These are phyloP conservation scores for Aspergillus sp. DNA, from an alignment of 2,329 filamentous ascomycete genomes.

Conservation along the genomic window DNA sequence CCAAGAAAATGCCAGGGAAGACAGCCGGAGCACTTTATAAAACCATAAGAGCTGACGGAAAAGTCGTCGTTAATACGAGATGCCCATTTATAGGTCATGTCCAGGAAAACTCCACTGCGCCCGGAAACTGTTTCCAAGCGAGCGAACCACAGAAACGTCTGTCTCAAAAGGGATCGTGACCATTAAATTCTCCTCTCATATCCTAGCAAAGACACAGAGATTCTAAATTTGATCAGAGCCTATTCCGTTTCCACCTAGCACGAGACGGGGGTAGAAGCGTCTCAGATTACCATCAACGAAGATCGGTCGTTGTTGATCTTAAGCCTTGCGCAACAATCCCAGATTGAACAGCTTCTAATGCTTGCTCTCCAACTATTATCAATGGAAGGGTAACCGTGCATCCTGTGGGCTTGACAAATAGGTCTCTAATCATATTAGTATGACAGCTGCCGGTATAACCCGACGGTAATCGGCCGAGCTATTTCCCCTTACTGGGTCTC, in stretches of 20 bases:
- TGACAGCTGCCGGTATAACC: neutral
- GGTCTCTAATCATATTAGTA: neutral
- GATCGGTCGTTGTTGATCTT: neutral
- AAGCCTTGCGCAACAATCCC: too few species aligned
- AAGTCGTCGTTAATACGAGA: neutral
- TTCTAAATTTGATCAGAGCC: neutral
- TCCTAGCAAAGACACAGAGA: neutral
- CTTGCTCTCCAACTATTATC: too few species aligned
- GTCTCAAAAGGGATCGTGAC: neutral
- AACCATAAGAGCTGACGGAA: neutral
- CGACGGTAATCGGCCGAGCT: neutral
- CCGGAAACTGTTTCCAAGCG: slow-evolving; percentile 13
- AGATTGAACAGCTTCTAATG: too few species aligned
- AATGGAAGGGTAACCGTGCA: too few species aligned
- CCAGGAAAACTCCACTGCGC: neutral
- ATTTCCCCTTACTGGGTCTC: too few species aligned
- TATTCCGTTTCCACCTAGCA: neutral
- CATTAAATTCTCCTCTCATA: neutral
- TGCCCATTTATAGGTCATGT: neutral
- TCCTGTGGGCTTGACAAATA: too few species aligned
- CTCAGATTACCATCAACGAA: neutral
- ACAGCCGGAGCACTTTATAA: neutral
- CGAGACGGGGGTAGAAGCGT: too few species aligned
- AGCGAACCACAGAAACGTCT: neutral
- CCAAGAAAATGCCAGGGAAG: neutral